These are phyloP conservation scores for Phaeophleospora eucalypticola DNA, from an alignment of 2,329 filamentous ascomycete genomes.

Conservation along the genomic window DNA sequence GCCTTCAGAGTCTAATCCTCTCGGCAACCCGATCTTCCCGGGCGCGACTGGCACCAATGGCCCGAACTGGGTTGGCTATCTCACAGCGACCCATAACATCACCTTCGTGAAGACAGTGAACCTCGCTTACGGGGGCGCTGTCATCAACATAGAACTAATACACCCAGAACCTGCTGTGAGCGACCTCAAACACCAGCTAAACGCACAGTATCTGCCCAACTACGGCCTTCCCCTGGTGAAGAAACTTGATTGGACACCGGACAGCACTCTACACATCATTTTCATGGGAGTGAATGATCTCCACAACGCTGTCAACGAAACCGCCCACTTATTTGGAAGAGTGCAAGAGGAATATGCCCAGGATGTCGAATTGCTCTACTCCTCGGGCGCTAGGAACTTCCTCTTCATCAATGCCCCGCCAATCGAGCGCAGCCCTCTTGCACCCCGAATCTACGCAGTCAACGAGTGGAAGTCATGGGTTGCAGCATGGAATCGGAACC, in stretches of 20 bases:
- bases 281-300: conserved; percentile 56
- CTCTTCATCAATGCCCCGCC: conserved; percentile 47
- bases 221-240: conserved; percentile 27
- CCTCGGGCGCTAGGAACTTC: conserved; percentile 47
- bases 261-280: conserved; percentile 38
- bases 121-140: conserved; percentile 47
- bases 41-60: conserved; percentile 37
- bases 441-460: conserved; percentile 7
- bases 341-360: conserved; percentile 37
- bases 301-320: conserved; percentile 34
- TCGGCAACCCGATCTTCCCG: conserved; percentile 55
- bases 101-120: conserved; percentile 49
- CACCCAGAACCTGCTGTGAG: conserved; percentile 50
- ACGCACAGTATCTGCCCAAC: conserved; percentile 39
- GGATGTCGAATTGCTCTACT: conserved; percentile 38
- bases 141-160: conserved; percentile 46
- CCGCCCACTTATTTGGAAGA: conserved; percentile 28
- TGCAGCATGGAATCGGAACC: conserved; percentile 50
- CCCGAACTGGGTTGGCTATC: conserved; percentile 54
- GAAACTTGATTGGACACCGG: conserved; percentile 36
- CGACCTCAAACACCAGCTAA: conserved; percentile 51
- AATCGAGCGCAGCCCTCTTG: conserved; percentile 40
- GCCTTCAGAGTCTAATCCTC: conserved; percentile 52
- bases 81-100: conserved; percentile 44
- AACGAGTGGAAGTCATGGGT: conserved; percentile 35